Evolutionary conservation across 108 stramenopile genomes (phyloP).

Genomic region (Mediolabrus comicus): DNA sequence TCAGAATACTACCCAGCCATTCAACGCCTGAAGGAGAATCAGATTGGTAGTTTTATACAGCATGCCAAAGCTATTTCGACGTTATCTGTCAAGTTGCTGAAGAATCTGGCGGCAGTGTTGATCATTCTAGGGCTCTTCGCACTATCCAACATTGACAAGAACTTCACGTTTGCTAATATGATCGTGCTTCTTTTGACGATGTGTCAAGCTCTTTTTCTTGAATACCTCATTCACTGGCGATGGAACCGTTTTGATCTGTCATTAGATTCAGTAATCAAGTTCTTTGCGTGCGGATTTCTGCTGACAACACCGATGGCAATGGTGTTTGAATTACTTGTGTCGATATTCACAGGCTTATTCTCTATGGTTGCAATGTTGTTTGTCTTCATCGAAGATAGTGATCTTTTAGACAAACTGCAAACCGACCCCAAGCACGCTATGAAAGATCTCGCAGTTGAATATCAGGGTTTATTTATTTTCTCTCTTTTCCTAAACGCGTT

Average conservation of each 20-base stretch:
- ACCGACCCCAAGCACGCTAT: slow-evolving; percentile 28
- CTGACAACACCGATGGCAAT: slow-evolving; percentile 43
- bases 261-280: slow-evolving; percentile 49
- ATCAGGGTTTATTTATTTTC: slow-evolving; percentile 29
- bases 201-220: slow-evolving; percentile 46
- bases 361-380: background rate
- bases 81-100: slow-evolving; percentile 36
- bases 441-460: slow-evolving; percentile 25
- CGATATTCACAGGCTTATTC: background rate
- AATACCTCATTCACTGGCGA: slow-evolving; percentile 46
- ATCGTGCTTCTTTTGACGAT: slow-evolving; percentile 38
- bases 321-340: slow-evolving; percentile 37
- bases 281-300: slow-evolving; percentile 45
- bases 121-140: slow-evolving; percentile 23
- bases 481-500: slow-evolving; percentile 39
- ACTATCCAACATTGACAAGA: slow-evolving; percentile 34
- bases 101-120: slow-evolving; percentile 22
- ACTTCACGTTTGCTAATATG: slow-evolving; percentile 39
- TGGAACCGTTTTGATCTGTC: slow-evolving; percentile 46
- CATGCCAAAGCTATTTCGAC: slow-evolving; percentile 25
- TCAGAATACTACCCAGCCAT: slow-evolving; percentile 42
- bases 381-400: slow-evolving; percentile 12
- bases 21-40: slow-evolving; percentile 20
- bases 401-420: slow-evolving; percentile 18
- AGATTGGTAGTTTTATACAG: slow-evolving; percentile 11